Base-by-base conservation (phyloP, 1,284 basidiomycete species). In the Fomitopsis betulina region DNA sequence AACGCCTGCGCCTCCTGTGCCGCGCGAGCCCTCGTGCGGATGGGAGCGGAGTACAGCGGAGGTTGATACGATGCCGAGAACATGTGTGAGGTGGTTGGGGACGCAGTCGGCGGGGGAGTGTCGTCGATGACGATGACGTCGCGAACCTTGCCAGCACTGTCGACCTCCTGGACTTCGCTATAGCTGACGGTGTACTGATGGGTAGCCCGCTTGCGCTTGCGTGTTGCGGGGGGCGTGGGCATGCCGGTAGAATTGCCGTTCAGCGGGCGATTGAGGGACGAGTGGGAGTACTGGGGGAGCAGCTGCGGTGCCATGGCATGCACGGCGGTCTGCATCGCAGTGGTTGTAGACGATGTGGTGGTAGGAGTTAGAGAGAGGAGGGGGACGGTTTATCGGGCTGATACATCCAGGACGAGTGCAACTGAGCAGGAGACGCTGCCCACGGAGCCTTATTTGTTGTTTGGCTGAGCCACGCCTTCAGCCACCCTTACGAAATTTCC, bases 121-220 rank as follows among this genome's bases (percentile, higher is more conserved):
- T 93, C 91, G 66, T 93, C 91, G 71, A 93, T 92, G 66, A 93
- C 86, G 73, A 93, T 92, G 67, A 93, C 88, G 71, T 93, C 91
- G 54, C 91, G 79, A 45, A 90, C 77, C 63, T 80, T 78, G 63
- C 91, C 90, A 54, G 86, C 76, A 67, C 78, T 80, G 73, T 93
- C 90, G 69, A 91, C 80, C 73, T 93, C 91, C 65, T 92, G 85
- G 39, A 92, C 87, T 70, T 92, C 89, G 69, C 86, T 89, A 76
- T 91, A 92, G 75, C 82, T 87, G 72, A 91, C 86, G 33, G 85
- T 87, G 72, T 82, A 88, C 67, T 89, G 86, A 66, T 87, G 85
- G 39, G 86, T 79, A 68, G 21, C 49, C 49, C 90, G 84, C 77
- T 92, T 92, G 64, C 91, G 85, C 75, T 92, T 92, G 77, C 89